Percentiles rank a stretch among this genome's conserved stretches.
Evolutionary conservation across 108 stramenopile genomes (phyloP).

Genomic region (Cyclotella kingstonii): DNA sequence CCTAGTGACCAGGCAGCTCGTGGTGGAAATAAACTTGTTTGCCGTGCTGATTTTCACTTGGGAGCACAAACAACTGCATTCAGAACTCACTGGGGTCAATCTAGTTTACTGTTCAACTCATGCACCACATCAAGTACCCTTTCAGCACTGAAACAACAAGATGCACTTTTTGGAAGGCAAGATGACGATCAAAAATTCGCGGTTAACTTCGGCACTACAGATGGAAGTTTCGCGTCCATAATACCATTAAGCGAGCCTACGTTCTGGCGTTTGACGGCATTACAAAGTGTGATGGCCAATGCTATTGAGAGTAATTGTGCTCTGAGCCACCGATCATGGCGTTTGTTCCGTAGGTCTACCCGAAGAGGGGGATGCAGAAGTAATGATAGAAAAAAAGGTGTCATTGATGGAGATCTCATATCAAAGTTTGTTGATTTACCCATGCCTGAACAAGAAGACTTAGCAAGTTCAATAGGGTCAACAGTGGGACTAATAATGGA

Average conservation of each 20-base stretch:
- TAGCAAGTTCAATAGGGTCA: conserved; percentile 92
- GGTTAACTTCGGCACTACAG: conserved; percentile 83
- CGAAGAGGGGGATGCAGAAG: conserved; percentile 76
- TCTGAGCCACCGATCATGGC: conserved; percentile 70
- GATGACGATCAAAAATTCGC: conserved; percentile 87
- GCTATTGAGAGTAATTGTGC: conserved; percentile 88
- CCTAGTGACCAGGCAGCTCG: conserved; percentile 86
- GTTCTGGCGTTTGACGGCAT: conserved; percentile 84
- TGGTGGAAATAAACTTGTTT: conserved; percentile 91
- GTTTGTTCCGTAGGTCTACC: conserved; percentile 73
- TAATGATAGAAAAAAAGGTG: conserved; percentile 86
- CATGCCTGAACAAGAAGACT: conserved; percentile 84
- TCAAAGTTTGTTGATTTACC: conserved; percentile 77
- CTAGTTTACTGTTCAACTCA: conserved; percentile 73
- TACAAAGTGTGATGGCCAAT: conserved; percentile 91
- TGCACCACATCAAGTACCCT: conserved; percentile 68
- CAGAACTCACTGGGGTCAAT: conserved; percentile 71
- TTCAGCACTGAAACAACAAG: conserved; percentile 84
- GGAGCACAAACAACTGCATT: conserved; percentile 77
- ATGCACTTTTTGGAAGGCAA: conserved; percentile 64
- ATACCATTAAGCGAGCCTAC: conserved; percentile 85
- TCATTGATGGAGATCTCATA: conserved; percentile 90
- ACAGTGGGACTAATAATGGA: conserved; percentile 90
- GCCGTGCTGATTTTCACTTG: conserved; percentile 86
- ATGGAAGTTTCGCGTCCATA: conserved; percentile 78